These are phyloP conservation scores for Ogataea nonfermentans DNA, from an alignment of 805 yeast genomes.

Conservation along the genomic window DNA sequence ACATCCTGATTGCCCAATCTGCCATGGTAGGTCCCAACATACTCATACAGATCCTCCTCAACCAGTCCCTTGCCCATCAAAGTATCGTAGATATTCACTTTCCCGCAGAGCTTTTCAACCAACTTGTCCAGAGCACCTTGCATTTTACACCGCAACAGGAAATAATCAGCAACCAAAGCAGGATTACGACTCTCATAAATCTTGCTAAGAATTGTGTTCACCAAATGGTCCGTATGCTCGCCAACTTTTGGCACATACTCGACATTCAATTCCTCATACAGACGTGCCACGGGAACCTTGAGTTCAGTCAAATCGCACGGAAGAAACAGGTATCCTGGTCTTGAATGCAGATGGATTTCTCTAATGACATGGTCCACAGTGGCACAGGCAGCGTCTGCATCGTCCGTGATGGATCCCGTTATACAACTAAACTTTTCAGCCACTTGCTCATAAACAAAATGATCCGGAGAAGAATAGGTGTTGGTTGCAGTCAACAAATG, in stretches of 20 bases:
- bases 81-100: conserved; percentile 41
- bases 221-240: conserved; percentile 22
- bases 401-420: conserved; percentile 45
- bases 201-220: conserved; percentile 33
- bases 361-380: conserved; percentile 69
- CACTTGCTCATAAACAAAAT: conserved; percentile 61
- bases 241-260: conserved; percentile 18
- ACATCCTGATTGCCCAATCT: conserved; percentile 30
- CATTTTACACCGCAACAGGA: conserved; percentile 39
- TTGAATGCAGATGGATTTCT: conserved; percentile 52
- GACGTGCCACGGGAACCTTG: conserved; percentile 40
- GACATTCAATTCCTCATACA: conserved; percentile 33
- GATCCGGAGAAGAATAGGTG: conserved; percentile 58
- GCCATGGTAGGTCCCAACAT: conserved; percentile 45
- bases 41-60: conserved; percentile 41
- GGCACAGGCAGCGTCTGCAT: conserved; percentile 48
- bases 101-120: conserved; percentile 32
- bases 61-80: conserved; percentile 40
- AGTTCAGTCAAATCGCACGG: conserved; percentile 69
- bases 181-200: conserved; percentile 40
- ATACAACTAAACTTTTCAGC: conserved; percentile 55
- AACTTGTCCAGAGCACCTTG: conserved; percentile 31
- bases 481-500: conserved; percentile 57
- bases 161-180: conserved; percentile 42
- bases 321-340: conserved; percentile 82